These are phyloP conservation scores for Hypoxylon sp. DNA, from an alignment of 2,329 filamentous ascomycete species.

Conservation along the genomic window DNA sequence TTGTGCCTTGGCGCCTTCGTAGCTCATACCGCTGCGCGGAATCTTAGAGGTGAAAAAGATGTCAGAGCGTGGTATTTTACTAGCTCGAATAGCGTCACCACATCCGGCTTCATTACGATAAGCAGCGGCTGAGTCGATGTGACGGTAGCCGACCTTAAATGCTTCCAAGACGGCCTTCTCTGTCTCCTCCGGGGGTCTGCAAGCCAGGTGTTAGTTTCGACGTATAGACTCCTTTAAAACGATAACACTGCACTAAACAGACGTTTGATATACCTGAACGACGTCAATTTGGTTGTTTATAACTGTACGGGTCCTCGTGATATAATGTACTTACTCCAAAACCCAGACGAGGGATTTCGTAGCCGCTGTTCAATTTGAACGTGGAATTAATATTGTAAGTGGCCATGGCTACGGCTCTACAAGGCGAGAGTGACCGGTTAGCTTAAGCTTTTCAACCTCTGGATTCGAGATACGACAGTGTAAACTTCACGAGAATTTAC, in stretches of 20 bases:
- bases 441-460: neutral
- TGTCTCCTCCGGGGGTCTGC: constrained; percentile 57
- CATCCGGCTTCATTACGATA: constrained; percentile 67
- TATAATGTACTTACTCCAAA: constrained; percentile 64
- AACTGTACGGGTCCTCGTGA: neutral
- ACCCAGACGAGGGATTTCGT: constrained; percentile 67
- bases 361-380: constrained; percentile 68
- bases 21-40: constrained; percentile 63
- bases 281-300: constrained; percentile 27
- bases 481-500: neutral
- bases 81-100: constrained; percentile 61
- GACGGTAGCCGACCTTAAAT: constrained; percentile 67
- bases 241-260: constrained; percentile 43
- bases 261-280: constrained; percentile 68
- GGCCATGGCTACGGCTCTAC: constrained; percentile 65
- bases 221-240: neutral
- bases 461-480: neutral
- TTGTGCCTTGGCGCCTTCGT: constrained; percentile 74
- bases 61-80: constrained; percentile 61
- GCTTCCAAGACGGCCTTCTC: constrained; percentile 61
- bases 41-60: constrained; percentile 72
- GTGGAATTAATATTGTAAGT: constrained; percentile 63
- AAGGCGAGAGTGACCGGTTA: constrained; percentile 13
- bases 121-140: constrained; percentile 68
- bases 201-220: constrained; percentile 34